Evolutionary conservation across 2,329 filamentous ascomycete species (phyloP), one percentile per base, ranked within the genome.

Genomic region (Tolypocladium capitatum): DNA sequence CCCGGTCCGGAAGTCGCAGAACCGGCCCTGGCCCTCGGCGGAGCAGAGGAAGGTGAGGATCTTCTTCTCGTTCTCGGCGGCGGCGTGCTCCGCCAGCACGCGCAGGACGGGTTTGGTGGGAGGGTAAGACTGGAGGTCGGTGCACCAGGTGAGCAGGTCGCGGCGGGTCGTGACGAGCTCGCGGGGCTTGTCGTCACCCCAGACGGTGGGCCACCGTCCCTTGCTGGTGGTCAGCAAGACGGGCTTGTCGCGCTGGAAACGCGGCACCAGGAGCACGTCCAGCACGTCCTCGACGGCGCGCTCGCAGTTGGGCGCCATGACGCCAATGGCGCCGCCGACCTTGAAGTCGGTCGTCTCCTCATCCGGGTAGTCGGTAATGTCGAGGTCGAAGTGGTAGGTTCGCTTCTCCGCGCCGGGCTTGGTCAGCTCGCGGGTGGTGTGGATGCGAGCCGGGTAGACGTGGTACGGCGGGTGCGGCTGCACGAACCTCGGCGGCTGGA

Each of bases 301-400:
- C 9, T 79, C 69, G 46, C 87, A 82, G 60, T 97, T 98, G 48
- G 89, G 89, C 0, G 91, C 90, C 62, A 86, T 88, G 49, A 98
- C 80, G 35, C 92, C 92, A 64, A 98, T 91, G 46, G 92, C 92
- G 47, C 92, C 92, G 49, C 92, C 92, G 18, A 98, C 92, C 62
- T 91, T 90, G 74, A 97, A 98, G 61, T 97, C 92, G 5, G 90
- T 81, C 45, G 78, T 75, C 47, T 86, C 84, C 68, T 94, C 88
- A 20, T 80, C 77, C 0, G 92, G 89, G 58, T 98, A 98, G 62
- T 95, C 84, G 44, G 91, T 96, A 45, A 98, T 84, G 59, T 98
- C 92, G 41, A 98, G 80, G 59, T 97, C 92, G 59, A 97, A 97
- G 67, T 98, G 92, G 64, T 91, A 95, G 0, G 92, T 98, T 51